Evolutionary conservation across 2,329 filamentous ascomycete genomes (phyloP).

Genomic region (Chaetomium sp.): DNA sequence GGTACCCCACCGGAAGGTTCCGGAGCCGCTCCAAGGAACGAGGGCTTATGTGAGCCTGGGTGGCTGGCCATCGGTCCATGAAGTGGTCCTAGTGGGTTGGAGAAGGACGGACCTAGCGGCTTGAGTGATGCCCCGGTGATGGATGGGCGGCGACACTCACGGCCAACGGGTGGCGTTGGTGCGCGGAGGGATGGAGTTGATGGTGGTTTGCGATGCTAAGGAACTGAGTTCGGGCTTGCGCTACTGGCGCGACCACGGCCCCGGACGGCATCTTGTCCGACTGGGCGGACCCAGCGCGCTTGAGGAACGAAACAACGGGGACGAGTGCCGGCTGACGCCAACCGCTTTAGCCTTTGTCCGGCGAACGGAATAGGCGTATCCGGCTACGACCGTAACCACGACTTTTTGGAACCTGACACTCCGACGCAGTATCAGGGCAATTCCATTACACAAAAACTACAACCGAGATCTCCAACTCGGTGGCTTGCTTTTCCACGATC

Average conservation of each 20-base stretch:
- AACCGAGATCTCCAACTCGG: background rate
- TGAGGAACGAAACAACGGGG: background rate
- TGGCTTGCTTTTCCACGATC: background rate
- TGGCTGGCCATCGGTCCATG: background rate
- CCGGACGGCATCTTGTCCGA: background rate
- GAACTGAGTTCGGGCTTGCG: background rate
- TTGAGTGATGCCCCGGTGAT: constrained; percentile 10
- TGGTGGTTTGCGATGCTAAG: background rate
- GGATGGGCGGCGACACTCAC: background rate
- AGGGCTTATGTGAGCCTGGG: background rate
- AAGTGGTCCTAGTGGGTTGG: background rate
- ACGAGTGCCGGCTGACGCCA: background rate
- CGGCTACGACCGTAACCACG: background rate
- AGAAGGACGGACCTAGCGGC: background rate
- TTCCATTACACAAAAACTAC: background rate
- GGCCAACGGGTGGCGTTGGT: background rate
- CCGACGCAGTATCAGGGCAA: background rate
- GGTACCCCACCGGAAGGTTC: background rate
- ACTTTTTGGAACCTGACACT: constrained; percentile 22
- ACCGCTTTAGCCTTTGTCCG: constrained; percentile 25
- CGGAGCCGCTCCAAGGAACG: background rate
- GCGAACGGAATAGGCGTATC: constrained; percentile 12
- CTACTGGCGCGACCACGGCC: background rate
- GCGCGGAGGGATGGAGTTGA: background rate
- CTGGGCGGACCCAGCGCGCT: background rate